Evolutionary conservation across 345 rosid species (phyloP).

Genomic region (Hypericum perforatum): DNA sequence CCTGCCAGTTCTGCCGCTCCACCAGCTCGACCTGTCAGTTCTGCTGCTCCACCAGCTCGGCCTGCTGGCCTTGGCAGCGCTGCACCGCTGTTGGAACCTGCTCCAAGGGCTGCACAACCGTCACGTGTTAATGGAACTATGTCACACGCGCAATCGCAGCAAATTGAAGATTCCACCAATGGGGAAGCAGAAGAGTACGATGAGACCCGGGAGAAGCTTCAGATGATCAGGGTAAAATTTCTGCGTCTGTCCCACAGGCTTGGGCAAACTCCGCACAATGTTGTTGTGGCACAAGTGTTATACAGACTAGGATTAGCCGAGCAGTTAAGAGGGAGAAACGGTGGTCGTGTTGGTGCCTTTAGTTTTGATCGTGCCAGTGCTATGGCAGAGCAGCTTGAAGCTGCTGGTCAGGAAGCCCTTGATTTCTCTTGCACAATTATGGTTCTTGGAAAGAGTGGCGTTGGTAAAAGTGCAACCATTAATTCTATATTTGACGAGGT

Average conservation of each 20-base stretch:
- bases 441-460: constrained; percentile 97
- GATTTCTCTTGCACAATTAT: constrained; percentile 98
- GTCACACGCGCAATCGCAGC: constrained; percentile 51
- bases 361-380: constrained; percentile 99
- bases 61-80: constrained; percentile 95
- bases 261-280: constrained; percentile 98
- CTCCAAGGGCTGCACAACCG: constrained; percentile 60
- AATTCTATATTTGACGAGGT: constrained; percentile 94
- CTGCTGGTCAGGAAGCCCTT: constrained; percentile 87
- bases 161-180: constrained; percentile 58
- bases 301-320: constrained; percentile 96
- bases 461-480: constrained; percentile 97
- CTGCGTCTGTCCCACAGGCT: constrained; percentile 93
- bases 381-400: constrained; percentile 96
- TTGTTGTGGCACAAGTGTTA: constrained; percentile 97
- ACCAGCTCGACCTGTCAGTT: constrained; percentile 46
- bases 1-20: constrained; percentile 27
- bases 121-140: constrained; percentile 65
- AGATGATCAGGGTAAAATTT: constrained; percentile 95
- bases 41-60: constrained; percentile 32
- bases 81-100: constrained; percentile 73
- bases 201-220: constrained; percentile 95
- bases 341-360: constrained; percentile 98
- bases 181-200: constrained; percentile 74
- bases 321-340: constrained; percentile 92